These are phyloP conservation scores for Venturiaceae sp. DNA, from an alignment of 2,329 filamentous ascomycete genomes.

Conservation along the genomic window DNA sequence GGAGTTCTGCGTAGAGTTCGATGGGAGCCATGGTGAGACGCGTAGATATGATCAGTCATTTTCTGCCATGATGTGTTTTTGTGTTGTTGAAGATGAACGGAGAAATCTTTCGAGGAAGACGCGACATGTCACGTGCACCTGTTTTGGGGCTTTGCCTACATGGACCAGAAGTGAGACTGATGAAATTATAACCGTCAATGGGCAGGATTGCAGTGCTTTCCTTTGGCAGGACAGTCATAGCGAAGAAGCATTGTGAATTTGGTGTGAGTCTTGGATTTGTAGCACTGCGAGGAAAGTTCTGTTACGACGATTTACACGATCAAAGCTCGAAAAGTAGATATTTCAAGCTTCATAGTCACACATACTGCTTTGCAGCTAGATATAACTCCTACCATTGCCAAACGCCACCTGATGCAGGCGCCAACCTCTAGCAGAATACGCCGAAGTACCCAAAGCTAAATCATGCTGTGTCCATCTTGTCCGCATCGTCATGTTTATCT, in stretches of 20 bases:
- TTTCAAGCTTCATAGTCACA: neutral
- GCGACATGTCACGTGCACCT: neutral
- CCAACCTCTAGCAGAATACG: neutral
- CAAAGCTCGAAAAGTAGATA: too few relatives aligned
- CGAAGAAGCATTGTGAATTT: too few relatives aligned
- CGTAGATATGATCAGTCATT: neutral
- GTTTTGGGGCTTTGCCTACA: too few relatives aligned
- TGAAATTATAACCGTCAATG: neutral
- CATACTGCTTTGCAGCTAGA: neutral
- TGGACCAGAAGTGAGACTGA: neutral
- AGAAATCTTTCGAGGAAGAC: neutral
- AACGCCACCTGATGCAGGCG: slow-evolving; percentile 5
- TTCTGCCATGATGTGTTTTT: slow-evolving; percentile 2
- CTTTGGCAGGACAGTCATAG: too few relatives aligned
- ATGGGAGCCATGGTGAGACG: slow-evolving; percentile 13
- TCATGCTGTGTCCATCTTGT: slow-evolving; percentile 87
- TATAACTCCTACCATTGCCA: slow-evolving; percentile 1
- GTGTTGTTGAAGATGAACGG: neutral
- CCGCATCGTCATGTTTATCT: slow-evolving; percentile 29
- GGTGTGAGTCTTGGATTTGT: too few relatives aligned
- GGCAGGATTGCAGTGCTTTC: too few relatives aligned
- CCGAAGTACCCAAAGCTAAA: neutral
- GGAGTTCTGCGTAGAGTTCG: slow-evolving; percentile 48
- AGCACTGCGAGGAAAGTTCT: too few relatives aligned
- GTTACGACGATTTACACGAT: too few relatives aligned